Evolutionary conservation across 2,329 filamentous ascomycete genomes (phyloP), one percentile per base, ranked within the genome.

Genomic region (Paramyrothecium roridum): DNA sequence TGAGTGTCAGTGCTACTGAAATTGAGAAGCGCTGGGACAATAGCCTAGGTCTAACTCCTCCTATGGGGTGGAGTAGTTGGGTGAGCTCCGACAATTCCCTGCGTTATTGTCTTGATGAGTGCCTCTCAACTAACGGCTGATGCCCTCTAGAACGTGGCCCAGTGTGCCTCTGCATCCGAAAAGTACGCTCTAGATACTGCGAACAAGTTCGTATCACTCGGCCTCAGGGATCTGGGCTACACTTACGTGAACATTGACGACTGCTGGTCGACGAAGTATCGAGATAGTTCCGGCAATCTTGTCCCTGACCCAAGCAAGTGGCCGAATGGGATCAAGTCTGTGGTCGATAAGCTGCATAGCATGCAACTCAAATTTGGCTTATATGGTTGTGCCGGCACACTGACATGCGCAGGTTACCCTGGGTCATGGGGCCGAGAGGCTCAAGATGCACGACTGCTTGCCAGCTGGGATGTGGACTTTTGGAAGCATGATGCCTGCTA

Each of bases 351-450:
- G 52, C 75, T 86, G 20, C 84, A 87, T 57, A 67, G 62, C 3
- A 63, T 83, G 56, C 82, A 82, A 1, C 63, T 88, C 46, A 87
- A 86, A 64, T 71, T 86, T 11, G 84, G 85, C 1, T 83, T 88
- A 54, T 88, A 88, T 62, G 79, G 79, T 59, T 80, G 77, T 62
- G 80, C 80, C 0, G 81, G 80, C n/a, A 74, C 59, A 47, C 64
- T 50, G 37, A 58, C 58, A 3, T 60, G 58, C 43, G 58, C 58
- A 8, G 50, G 56, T 12, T 60, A 53, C 52, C 58, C 58, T 23
- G 60, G 58, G 11, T 57, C 58, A 21, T 55, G 51, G 52, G 58
- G 56, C 3, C 54, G 54, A 47, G 58, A 60, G 48, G 50, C 33
- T 7, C 56, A 58, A 37, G 58, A 60, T 30, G 56, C 54, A 4